phyloP scores from a whole-genome alignment of 352 stramenopile species.

The Phytophthora niederhauseri region DNA sequence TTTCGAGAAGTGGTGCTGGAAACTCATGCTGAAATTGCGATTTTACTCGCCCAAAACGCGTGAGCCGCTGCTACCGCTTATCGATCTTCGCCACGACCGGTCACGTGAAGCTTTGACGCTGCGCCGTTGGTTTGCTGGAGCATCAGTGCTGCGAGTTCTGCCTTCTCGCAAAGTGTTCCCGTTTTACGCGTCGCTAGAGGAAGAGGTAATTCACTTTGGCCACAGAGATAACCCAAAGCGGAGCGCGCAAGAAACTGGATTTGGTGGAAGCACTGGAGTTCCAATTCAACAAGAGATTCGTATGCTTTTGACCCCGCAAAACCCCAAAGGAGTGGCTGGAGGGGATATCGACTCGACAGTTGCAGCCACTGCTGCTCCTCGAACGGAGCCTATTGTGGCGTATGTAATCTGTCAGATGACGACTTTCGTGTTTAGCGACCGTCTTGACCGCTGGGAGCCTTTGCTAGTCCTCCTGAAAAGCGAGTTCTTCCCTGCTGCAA shows the following conservation, averaged over 20 bases:
- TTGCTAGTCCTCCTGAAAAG: conserved; percentile 78
- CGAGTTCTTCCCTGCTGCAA: conserved; percentile 56
- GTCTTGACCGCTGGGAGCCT: conserved; percentile 85
- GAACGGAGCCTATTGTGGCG: conserved; percentile 82
- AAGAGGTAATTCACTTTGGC: conserved; percentile 34
- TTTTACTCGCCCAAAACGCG: conserved; percentile 82
- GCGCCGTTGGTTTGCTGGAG: conserved; percentile 71
- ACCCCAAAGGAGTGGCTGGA: conserved; percentile 16
- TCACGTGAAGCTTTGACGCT: conserved; percentile 78
- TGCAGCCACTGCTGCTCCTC: conserved; percentile 50
- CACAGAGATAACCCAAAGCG: neutral
- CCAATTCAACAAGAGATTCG: conserved; percentile 45
- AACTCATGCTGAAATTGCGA: conserved; percentile 79
- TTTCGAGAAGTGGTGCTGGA: conserved; percentile 88
- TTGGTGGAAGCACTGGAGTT: conserved; percentile 36
- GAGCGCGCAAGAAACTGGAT: conserved; percentile 5
- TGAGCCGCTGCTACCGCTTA: conserved; percentile 67
- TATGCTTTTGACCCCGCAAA: conserved; percentile 37
- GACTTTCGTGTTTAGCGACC: conserved; percentile 73
- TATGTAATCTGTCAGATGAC: conserved; percentile 88
- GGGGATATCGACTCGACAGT: conserved; percentile 37
- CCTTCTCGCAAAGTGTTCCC: conserved; percentile 48
- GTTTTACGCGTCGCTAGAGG: conserved; percentile 64
- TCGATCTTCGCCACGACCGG: conserved; percentile 75
- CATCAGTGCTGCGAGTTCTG: conserved; percentile 38